Conservation (phyloP, 1,284 basidiomycete species). For the Hortiboletus rubellus region DNA sequence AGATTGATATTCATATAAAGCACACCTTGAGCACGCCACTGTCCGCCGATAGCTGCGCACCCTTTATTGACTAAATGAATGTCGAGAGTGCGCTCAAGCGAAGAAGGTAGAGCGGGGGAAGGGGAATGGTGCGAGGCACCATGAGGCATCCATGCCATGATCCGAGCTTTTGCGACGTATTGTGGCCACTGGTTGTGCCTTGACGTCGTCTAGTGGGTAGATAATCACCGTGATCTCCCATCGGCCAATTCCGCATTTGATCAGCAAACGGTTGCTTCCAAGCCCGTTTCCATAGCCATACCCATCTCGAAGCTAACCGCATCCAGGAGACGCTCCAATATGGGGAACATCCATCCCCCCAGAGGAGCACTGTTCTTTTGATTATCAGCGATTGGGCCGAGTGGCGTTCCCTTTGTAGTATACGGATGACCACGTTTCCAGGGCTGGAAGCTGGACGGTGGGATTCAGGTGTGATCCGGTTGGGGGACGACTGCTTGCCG, state of each 20-base stretch:
- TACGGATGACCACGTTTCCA: neutral
- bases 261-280: slow-evolving; percentile 8
- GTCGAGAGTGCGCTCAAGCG: slow-evolving; percentile 8
- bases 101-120: slow-evolving; percentile 15
- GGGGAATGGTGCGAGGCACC: slow-evolving; percentile 1
- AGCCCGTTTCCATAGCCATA: slow-evolving; percentile 1
- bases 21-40: neutral
- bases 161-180: neutral
- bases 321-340: neutral
- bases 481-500: neutral
- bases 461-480: neutral
- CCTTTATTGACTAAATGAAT: slow-evolving; percentile 5
- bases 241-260: slow-evolving; percentile 21
- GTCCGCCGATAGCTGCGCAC: slow-evolving; percentile 16
- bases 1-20: slow-evolving; percentile 2
- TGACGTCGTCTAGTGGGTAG: slow-evolving; percentile 1
- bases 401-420: slow-evolving; percentile 4
- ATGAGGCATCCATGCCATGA: slow-evolving; percentile 5
- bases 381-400: slow-evolving; percentile 3
- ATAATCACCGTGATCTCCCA: slow-evolving; percentile 30
- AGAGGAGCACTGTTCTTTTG: neutral
- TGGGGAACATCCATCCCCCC: neutral
- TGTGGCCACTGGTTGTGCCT: neutral
- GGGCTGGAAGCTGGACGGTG: neutral
- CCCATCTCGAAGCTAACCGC: neutral